Base-by-base conservation (phyloP, 1,284 basidiomycete genomes). In the Earliella scabrosa region DNA sequence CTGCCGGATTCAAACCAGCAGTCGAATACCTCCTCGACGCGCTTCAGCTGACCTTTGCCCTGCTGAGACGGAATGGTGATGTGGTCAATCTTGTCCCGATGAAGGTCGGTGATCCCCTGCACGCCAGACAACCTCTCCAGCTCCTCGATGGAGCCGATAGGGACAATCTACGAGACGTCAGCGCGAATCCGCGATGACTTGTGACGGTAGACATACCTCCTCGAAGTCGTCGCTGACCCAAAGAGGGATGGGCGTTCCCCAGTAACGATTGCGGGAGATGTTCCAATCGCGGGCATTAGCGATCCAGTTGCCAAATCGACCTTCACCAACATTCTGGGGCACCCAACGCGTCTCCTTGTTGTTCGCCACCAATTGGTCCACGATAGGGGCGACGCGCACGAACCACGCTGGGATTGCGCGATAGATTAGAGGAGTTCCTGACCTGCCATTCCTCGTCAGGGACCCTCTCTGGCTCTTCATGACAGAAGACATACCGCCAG, bases 1-100 rank as follows among this genome's bases (percentile, higher is more conserved):
- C 92, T 95, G 75, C 97, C 97, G 7, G 97, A 98, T 78, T 99
- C 97, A 73, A 99, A 99, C 97, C 97, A 99, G 73, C 97, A 99
- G 73, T 99, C 97, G 73, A 99, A 99, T 29, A 99, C 95, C 73
- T 98, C 97, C 59, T 98, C 94, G 18, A 98, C 83, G 56, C 97
- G 88, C 73, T 85, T 93, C 40, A 99, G 78, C 20, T 77, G 74
- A 20, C 97, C 97, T 70, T 96, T 97, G 60, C 96, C 97, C 72
- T 87, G 75, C 70, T 90, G 81, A 31, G 95, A 98, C 4, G 97
- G 97, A 67, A 99, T 98, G 54, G 93, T 96, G 77, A 99, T 93
- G 69, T 93, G 85, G 73, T 98, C 96, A 66, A 99, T 95, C 70
- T 87, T 93, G 63, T 99, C 95, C 55, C 95, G 82, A 75, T 99